These are phyloP conservation scores for Candida quercuum DNA, from an alignment of 805 yeast species.

Conservation along the genomic window DNA sequence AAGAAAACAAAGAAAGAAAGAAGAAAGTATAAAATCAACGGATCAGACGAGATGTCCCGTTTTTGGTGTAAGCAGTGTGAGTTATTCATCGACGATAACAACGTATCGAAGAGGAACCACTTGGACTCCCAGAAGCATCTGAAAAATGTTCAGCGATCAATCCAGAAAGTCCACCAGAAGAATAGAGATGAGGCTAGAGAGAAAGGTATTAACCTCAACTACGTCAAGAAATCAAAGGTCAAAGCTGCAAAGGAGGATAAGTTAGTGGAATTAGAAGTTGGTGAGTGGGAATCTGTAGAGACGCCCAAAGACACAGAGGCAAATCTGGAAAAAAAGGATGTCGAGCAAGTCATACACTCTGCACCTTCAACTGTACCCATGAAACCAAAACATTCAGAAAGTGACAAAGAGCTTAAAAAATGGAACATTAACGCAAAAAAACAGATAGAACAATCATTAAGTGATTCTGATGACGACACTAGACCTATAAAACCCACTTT, in stretches of 20 bases:
- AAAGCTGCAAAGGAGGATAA: not conserved
- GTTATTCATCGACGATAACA: conserved; percentile 30
- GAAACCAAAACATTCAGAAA: conserved; percentile 7
- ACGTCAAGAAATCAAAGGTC: conserved; percentile 1
- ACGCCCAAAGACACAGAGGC: not conserved
- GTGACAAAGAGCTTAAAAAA: conserved; percentile 20
- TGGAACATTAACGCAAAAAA: conserved; percentile 24
- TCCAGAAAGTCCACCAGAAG: conserved; percentile 23
- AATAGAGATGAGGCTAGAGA: conserved; percentile 17
- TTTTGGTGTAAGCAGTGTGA: conserved; percentile 1
- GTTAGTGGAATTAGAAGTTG: conserved; percentile 6
- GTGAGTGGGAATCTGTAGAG: conserved; percentile 14
- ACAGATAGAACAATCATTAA: conserved; percentile 4
- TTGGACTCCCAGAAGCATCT: conserved; percentile 30
- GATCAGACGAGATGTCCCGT: not conserved
- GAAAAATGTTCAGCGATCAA: conserved; percentile 13
- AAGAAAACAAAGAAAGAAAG: not conserved
- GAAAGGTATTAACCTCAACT: conserved; percentile 1
- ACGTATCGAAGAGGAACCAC: conserved; percentile 27
- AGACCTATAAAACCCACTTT: conserved; percentile 7
- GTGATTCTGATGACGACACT: conserved; percentile 13
- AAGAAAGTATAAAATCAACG: too few species aligned
- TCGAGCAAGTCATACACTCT: not conserved
- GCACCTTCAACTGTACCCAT: conserved; percentile 5
- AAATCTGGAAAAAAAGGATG: not conserved